A percentile compares a stretch with the other conserved stretches of the same genome.
These are phyloP conservation scores for Nelumbo lutea DNA, from an alignment of 164 flowering plant genomes.

Conservation along the genomic window DNA sequence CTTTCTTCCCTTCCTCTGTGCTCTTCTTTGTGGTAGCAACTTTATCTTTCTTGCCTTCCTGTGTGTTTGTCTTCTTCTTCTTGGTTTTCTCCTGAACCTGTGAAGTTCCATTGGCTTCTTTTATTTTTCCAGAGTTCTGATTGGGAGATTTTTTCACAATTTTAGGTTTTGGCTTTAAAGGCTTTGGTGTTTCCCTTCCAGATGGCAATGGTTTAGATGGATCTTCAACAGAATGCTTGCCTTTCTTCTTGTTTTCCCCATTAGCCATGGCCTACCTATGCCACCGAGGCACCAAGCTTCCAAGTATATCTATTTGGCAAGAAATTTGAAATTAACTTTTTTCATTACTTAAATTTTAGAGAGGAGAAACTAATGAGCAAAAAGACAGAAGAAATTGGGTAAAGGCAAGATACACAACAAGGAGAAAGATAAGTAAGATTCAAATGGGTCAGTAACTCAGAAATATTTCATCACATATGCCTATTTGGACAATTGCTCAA, in stretches of 20 bases:
- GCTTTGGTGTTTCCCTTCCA: conserved; percentile 20
- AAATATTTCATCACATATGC: too few relatives aligned
- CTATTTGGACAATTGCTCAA: too few relatives aligned
- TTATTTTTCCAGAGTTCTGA: conserved; percentile 11
- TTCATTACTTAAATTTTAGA: too few relatives aligned
- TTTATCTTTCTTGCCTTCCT: too few relatives aligned
- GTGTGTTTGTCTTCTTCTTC: neutral
- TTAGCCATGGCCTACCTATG: conserved; percentile 12
- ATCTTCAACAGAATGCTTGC: conserved; percentile 11
- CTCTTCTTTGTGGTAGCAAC: too few relatives aligned
- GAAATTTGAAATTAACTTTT: too few relatives aligned
- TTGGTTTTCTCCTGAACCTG: conserved; percentile 9
- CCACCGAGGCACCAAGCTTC: conserved; percentile 2
- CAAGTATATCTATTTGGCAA: neutral
- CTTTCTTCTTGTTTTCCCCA: conserved; percentile 9
- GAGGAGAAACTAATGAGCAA: too few relatives aligned
- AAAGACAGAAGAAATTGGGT: too few relatives aligned
- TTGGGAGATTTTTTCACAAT: conserved; percentile 23
- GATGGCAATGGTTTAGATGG: conserved; percentile 18
- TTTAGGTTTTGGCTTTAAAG: conserved; percentile 31
- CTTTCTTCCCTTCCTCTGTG: too few relatives aligned
- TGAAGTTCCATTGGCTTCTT: conserved; percentile 6
- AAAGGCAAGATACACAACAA: too few relatives aligned
- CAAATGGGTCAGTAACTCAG: too few relatives aligned
- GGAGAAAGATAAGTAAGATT: too few relatives aligned